Base-by-base conservation (phyloP, 1,139 yeast species). In the Magnusiomyces suaveolens region DNA sequence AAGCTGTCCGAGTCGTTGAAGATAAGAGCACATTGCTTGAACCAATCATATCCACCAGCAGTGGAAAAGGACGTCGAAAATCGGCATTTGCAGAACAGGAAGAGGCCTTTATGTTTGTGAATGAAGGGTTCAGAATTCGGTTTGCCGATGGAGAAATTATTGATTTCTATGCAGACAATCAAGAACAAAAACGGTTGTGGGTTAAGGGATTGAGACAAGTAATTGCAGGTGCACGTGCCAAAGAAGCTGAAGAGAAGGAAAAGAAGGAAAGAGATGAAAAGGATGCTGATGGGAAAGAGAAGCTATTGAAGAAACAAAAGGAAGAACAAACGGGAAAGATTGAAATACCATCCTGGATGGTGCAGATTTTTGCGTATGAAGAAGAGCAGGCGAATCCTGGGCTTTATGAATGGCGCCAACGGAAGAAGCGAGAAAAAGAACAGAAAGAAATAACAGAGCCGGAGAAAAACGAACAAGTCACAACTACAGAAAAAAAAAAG, bases 101-200 rank as follows among this genome's bases (percentile, higher is more conserved):
- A 50, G 66, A 65, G 25, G 69, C 62, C 2, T 63, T 63, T 52
- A 53, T 57, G 56, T 60, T 61, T 57, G 64, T 64, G 23, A 53
- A 52, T 10, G 62, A 62, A 48, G 68, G 66, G 0, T 82, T 85
- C 73, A 78, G 81, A 62, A 70, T 85, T 52, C 72, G 71, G 59
- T 85, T 85, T 69, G 77, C 78, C 41, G 83, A 84, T 66, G 87
- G 84, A 6, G 90, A 84, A 66, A 71, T 77, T 24, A 81, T 85
- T 57, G 84, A 80, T 61, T 83, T 84, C 65, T 82, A 82, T 2
- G 87, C 87, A 20, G 83, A 83, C 44, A 77, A 76, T 57, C 70
- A 69, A 51, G 71, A 64, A 24, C 83, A 78, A 57, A 81, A 78
- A 69, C 64, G 63, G 32, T 67, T 66, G 57, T 84, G 90, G 90